Conservation (phyloP, 2,329 filamentous ascomycete genomes). For the Aspergillus jensenii region DNA sequence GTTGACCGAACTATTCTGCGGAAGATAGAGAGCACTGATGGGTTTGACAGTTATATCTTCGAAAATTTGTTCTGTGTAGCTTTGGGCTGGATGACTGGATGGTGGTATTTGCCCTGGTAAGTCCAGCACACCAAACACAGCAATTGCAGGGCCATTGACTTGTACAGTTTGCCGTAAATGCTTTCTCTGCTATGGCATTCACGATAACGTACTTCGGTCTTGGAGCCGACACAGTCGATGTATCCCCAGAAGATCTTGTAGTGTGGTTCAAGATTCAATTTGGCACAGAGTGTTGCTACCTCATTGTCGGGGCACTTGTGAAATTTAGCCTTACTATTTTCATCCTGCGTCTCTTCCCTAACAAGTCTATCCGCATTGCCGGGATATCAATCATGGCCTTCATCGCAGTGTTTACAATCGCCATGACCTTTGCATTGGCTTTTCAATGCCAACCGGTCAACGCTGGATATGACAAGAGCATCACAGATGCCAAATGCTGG, state of each 20-base stretch:
- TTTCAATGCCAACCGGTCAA: constrained; percentile 4
- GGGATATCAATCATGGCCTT: constrained; percentile 15
- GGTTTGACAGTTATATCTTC: background rate
- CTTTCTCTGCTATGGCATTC: constrained; percentile 4
- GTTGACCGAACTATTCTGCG: background rate
- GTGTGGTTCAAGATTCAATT: background rate
- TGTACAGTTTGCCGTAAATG: background rate
- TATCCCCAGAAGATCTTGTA: background rate
- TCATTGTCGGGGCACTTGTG: constrained; percentile 10
- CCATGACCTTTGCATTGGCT: constrained; percentile 14
- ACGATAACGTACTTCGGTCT: constrained; percentile 17
- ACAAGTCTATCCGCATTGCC: constrained; percentile 1
- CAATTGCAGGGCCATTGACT: background rate
- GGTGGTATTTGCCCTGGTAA: constrained; percentile 4
- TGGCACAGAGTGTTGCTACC: background rate
- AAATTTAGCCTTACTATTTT: constrained; percentile 16
- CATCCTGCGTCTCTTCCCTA: constrained; percentile 20
- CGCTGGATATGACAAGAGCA: background rate
- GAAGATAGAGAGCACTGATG: background rate
- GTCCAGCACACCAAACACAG: background rate
- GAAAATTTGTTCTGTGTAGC: background rate
- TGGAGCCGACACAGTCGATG: constrained; percentile 1
- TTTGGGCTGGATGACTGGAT: constrained; percentile 4
- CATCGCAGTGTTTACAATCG: constrained; percentile 13
- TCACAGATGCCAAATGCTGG: background rate